Evolutionary conservation across 345 rosid species (phyloP).

Genomic region (Noccaea caerulescens): DNA sequence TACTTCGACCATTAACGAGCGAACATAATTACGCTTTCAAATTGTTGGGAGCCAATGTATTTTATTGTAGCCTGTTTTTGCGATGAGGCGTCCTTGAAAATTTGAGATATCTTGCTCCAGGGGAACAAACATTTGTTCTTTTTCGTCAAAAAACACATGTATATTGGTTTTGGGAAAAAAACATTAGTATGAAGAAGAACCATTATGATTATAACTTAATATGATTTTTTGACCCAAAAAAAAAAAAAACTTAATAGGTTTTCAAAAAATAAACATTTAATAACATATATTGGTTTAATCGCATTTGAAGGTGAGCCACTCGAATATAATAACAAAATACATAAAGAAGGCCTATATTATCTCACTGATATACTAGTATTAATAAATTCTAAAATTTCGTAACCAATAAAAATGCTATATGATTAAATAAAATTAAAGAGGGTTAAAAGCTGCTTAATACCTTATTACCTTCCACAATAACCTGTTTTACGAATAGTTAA

Average conservation of each 20-base stretch:
- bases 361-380: slow-evolving; percentile 23
- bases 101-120: no score
- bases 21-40: no score
- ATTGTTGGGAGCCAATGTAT: no score
- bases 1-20: neutral
- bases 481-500: slow-evolving; percentile 19
- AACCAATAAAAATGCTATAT: slow-evolving; percentile 7
- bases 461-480: slow-evolving; percentile 23
- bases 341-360: slow-evolving; percentile 33
- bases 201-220: no score
- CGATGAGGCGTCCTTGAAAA: no score
- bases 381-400: slow-evolving; percentile 8
- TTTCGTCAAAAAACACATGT: no score
- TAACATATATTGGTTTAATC: neutral
- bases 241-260: no score
- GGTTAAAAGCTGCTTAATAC: slow-evolving; percentile 26
- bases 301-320: slow-evolving; percentile 34
- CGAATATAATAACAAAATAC: slow-evolving; percentile 22
- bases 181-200: no score
- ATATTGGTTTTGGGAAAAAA: no score
- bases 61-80: no score
- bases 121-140: no score
- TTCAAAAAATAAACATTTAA: neutral
- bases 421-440: slow-evolving; percentile 3
- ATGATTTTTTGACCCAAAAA: no score